Conservation (phyloP, 257 asterid species). For the Cinchona pubescens region DNA sequence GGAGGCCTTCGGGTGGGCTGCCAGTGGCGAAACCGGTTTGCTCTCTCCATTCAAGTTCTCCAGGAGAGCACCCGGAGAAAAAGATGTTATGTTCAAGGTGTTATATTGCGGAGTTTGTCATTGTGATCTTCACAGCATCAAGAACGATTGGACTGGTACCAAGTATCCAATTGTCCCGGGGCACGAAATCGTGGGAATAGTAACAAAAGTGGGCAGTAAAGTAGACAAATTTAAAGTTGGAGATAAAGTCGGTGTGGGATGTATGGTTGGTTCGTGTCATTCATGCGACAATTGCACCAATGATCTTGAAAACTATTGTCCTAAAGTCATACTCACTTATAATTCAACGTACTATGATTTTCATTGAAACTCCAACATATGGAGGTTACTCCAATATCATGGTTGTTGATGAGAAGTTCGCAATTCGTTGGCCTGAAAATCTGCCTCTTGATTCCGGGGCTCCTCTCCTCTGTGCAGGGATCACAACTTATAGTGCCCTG, state of each 20-base stretch:
- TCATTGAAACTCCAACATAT: constrained; percentile 16
- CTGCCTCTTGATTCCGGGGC: constrained; percentile 16
- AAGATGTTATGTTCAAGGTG: constrained; percentile 18
- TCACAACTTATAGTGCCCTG: constrained; percentile 21
- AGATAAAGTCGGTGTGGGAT: constrained; percentile 20
- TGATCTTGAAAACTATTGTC: constrained; percentile 16
- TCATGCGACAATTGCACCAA: background rate
- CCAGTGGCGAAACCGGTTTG: constrained; percentile 18
- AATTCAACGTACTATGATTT: constrained; percentile 12
- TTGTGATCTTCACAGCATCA: constrained; percentile 22
- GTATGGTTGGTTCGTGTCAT: constrained; percentile 13
- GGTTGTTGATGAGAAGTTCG: constrained; percentile 15
- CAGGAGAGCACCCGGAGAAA: constrained; percentile 22
- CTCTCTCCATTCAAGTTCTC: constrained; percentile 29
- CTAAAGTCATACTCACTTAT: background rate
- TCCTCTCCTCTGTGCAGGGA: constrained; percentile 19
- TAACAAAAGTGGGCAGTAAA: constrained; percentile 9
- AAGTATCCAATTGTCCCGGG: constrained; percentile 17
- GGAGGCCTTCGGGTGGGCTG: constrained; percentile 26
- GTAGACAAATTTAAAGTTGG: constrained; percentile 20
- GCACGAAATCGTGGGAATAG: constrained; percentile 15
- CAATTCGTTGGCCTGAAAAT: constrained; percentile 13
- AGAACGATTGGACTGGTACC: constrained; percentile 14
- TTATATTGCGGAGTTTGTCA: constrained; percentile 25
- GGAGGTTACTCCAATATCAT: constrained; percentile 21